phyloP scores from a whole-genome alignment of 202 grass and related monocot species.

The Eragrostis tef region DNA sequence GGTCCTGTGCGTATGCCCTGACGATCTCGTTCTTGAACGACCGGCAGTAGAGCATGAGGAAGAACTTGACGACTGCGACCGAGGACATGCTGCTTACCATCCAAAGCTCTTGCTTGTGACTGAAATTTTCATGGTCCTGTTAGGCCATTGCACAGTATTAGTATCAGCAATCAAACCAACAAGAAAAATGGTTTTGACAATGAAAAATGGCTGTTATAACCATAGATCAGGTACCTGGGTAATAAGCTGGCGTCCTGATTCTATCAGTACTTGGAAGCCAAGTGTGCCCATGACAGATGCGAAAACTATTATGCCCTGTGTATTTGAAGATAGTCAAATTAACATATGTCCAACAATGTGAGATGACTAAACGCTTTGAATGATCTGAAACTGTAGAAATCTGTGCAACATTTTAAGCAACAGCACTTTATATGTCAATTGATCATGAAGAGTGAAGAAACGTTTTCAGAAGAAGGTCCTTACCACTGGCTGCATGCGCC shows the following conservation, averaged over 20 bases:
- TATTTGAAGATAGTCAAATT: neutral
- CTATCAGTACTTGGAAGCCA: conserved; percentile 78
- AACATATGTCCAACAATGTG: neutral
- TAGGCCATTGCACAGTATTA: neutral
- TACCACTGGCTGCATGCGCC: conserved; percentile 92
- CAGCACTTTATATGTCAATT: too few relatives aligned
- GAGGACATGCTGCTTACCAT: conserved; percentile 89
- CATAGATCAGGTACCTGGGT: conserved; percentile 49
- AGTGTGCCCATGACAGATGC: conserved; percentile 82
- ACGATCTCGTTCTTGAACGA: conserved; percentile 91
- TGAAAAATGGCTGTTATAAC: neutral
- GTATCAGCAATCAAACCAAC: neutral
- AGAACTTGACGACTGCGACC: conserved; percentile 73
- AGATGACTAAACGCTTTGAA: too few relatives aligned
- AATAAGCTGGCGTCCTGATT: conserved; percentile 79
- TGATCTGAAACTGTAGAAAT: too few relatives aligned
- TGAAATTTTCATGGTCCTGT: conserved; percentile 64
- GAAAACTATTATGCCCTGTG: conserved; percentile 82
- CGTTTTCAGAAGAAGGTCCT: neutral
- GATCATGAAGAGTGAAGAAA: too few relatives aligned
- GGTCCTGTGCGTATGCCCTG: conserved; percentile 79
- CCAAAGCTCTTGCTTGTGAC: conserved; percentile 60
- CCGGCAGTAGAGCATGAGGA: conserved; percentile 92
- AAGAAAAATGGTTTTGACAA: neutral
- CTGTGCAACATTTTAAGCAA: too few relatives aligned